Conservation (phyloP, 148 eudicot species). For the Camellia granthamiana region DNA sequence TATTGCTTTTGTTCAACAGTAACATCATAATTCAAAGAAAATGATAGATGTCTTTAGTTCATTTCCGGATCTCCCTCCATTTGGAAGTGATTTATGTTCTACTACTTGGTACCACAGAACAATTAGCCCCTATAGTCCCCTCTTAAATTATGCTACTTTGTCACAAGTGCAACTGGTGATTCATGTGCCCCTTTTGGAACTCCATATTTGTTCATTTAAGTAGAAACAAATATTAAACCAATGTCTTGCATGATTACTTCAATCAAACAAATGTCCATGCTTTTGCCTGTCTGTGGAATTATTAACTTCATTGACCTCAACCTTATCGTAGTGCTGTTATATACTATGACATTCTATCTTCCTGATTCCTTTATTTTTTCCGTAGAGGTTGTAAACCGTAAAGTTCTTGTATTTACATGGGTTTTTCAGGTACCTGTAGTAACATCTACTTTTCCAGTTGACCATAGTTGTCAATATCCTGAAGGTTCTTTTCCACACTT, state of each 20-base stretch:
- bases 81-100: not conserved
- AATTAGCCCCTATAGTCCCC: not conserved
- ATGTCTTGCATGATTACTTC: not conserved
- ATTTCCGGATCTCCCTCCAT: not conserved
- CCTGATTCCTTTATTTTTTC: not conserved
- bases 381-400: not conserved
- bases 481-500: conserved; percentile 93
- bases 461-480: conserved; percentile 72
- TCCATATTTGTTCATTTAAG: not conserved
- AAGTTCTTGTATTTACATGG: conserved; percentile 2
- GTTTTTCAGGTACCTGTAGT: conserved; percentile 86
- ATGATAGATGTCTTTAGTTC: not conserved
- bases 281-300: not conserved
- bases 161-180: not conserved
- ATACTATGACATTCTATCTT: not conserved
- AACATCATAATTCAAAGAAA: not conserved
- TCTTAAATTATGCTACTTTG: not conserved
- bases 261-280: not conserved
- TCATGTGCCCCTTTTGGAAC: not conserved
- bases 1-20: not conserved
- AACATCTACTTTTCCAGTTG: conserved; percentile 76
- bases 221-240: not conserved
- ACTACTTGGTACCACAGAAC: not conserved
- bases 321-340: not conserved
- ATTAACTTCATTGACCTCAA: not conserved